These are phyloP conservation scores for Termitomyces sp. DNA, from an alignment of 768 basidiomycete genomes.

Conservation along the genomic window DNA sequence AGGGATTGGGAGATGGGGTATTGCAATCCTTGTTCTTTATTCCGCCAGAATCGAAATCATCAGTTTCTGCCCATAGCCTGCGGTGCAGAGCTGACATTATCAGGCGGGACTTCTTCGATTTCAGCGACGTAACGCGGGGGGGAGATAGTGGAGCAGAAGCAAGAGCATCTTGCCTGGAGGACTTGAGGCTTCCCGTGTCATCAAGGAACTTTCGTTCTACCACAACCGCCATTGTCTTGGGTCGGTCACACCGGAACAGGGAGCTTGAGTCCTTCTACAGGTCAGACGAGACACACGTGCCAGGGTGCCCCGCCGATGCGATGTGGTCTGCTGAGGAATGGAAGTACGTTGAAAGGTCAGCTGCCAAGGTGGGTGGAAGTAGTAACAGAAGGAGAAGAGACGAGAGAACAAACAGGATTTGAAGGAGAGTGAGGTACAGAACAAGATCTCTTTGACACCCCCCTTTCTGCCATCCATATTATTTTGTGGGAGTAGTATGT, in stretches of 20 bases:
- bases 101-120: slow-evolving; percentile 15
- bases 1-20: background rate
- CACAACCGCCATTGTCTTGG: background rate
- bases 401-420: background rate
- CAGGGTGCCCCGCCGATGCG: background rate
- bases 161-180: slow-evolving; percentile 17
- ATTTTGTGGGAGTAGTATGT: background rate
- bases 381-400: background rate
- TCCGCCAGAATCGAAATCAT: slow-evolving; percentile 1
- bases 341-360: background rate
- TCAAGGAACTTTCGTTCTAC: slow-evolving; percentile 15
- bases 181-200: slow-evolving; percentile 21
- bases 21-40: slow-evolving; percentile 13
- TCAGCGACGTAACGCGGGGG: slow-evolving; percentile 22
- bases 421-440: background rate
- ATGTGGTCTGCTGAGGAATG: background rate
- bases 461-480: slow-evolving; percentile 1
- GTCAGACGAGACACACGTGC: background rate
- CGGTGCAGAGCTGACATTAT: slow-evolving; percentile 19
- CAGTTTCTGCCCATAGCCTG: slow-evolving; percentile 11
- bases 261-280: background rate
- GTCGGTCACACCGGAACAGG: background rate
- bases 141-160: slow-evolving; percentile 19
- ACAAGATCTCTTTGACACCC: background rate
- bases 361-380: background rate